phyloP scores from a whole-genome alignment of 2,329 filamentous ascomycete species.

The Talaromyces sp. region DNA sequence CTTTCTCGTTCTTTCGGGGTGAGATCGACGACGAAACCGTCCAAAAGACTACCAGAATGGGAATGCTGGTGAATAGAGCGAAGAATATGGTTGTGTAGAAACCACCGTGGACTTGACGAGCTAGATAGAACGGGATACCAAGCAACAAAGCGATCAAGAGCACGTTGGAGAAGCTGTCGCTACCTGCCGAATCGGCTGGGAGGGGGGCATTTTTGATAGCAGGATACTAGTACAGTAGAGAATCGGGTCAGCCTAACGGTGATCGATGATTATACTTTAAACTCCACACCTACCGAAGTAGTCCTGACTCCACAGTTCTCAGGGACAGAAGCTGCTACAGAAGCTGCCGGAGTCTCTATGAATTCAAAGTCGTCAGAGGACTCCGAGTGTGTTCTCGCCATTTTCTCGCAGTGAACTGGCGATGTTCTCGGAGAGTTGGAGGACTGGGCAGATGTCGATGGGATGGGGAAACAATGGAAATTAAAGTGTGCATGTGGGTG shows the following conservation, averaged over 20 bases:
- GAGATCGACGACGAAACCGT: constrained; percentile 71
- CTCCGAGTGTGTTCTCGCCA: constrained; percentile 41
- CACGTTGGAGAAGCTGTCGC: constrained; percentile 81
- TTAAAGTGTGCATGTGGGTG: not conserved
- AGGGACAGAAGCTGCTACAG: constrained; percentile 45
- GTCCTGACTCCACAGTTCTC: constrained; percentile 58
- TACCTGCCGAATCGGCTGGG: constrained; percentile 79
- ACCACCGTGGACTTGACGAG: constrained; percentile 79
- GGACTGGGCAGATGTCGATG: constrained; percentile 10
- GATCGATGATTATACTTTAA: not conserved
- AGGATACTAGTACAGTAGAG: constrained; percentile 57
- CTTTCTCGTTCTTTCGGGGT: constrained; percentile 90
- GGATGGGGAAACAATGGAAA: constrained; percentile 7
- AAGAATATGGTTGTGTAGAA: constrained; percentile 86
- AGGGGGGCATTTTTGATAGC: constrained; percentile 92
- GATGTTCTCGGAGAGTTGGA: constrained; percentile 17
- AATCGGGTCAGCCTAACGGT: not conserved
- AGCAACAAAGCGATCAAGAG: constrained; percentile 66
- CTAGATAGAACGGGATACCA: constrained; percentile 70
- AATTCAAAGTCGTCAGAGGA: constrained; percentile 47
- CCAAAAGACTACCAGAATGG: constrained; percentile 81
- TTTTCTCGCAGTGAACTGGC: constrained; percentile 25
- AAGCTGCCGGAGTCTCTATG: constrained; percentile 57
- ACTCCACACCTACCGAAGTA: constrained; percentile 49
- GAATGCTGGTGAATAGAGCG: constrained; percentile 68